These are phyloP conservation scores for Nannizziopsis arthrosporioides DNA, from an alignment of 2,329 filamentous ascomycete species.

Conservation along the genomic window DNA sequence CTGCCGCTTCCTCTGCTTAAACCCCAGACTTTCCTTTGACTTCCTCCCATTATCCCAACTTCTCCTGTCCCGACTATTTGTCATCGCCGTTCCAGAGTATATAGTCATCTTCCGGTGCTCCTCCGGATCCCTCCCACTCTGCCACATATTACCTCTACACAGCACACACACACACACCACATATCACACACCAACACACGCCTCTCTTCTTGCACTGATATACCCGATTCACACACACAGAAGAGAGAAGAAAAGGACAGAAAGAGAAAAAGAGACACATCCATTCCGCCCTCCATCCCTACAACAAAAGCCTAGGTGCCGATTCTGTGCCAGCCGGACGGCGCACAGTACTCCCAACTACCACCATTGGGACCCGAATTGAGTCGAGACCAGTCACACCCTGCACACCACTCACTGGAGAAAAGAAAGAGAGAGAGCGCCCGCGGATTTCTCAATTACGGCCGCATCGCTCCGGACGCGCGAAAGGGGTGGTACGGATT, in stretches of 20 bases:
- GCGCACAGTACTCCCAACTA: neutral
- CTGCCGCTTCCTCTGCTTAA: constrained; percentile 10
- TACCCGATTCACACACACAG: neutral
- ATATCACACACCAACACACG: too few species aligned
- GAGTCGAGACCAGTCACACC: neutral
- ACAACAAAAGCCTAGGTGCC: constrained; percentile 1
- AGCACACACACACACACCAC: too few species aligned
- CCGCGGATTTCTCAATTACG: neutral
- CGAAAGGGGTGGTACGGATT: neutral
- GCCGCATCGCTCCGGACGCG: neutral
- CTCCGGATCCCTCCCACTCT: neutral
- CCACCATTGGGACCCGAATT: neutral
- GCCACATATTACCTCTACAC: too few species aligned
- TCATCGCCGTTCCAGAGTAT: neutral
- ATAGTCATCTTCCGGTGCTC: neutral
- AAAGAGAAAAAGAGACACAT: neutral
- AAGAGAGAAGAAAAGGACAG: neutral
- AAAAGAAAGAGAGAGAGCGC: neutral
- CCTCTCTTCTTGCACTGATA: too few species aligned
- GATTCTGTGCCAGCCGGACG: constrained; percentile 5
- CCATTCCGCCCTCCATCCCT: neutral
- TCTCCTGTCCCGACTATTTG: constrained; percentile 5
- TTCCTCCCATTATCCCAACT: constrained; percentile 9
- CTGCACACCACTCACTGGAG: neutral
- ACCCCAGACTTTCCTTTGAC: too few species aligned